Evolutionary conservation across 1,139 yeast genomes (phyloP).

Genomic region (Debaryomyces nepalensis): DNA sequence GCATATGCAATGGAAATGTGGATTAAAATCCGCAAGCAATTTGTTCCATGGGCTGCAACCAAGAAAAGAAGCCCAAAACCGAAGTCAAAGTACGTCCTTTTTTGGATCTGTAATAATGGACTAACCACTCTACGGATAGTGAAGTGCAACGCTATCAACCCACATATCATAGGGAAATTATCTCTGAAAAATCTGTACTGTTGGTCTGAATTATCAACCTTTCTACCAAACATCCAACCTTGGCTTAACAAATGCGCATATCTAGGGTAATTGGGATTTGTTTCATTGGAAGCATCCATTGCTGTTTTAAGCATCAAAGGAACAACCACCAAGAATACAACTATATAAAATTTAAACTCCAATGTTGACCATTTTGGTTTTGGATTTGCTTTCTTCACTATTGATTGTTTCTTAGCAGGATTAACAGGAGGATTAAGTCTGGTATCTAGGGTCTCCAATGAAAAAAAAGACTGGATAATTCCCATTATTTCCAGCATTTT

Average conservation of each 20-base stretch:
- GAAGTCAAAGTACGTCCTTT: slow-evolving; percentile 66
- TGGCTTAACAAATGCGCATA: slow-evolving; percentile 63
- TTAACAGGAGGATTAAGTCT: slow-evolving; percentile 64
- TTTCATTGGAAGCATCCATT: slow-evolving; percentile 75
- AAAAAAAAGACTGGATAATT: slow-evolving; percentile 52
- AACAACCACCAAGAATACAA: slow-evolving; percentile 67
- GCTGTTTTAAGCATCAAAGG: slow-evolving; percentile 86
- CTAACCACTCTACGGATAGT: slow-evolving; percentile 45
- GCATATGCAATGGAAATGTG: slow-evolving; percentile 61
- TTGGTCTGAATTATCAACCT: slow-evolving; percentile 86
- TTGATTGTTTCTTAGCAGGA: slow-evolving; percentile 43
- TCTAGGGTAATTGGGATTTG: slow-evolving; percentile 73
- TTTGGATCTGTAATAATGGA: slow-evolving; percentile 23
- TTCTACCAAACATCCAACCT: slow-evolving; percentile 81
- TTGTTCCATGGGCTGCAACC: slow-evolving; percentile 81
- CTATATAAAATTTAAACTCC: slow-evolving; percentile 72
- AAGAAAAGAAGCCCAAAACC: slow-evolving; percentile 72
- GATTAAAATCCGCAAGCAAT: slow-evolving; percentile 59
- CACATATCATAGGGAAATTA: slow-evolving; percentile 66
- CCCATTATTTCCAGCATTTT: slow-evolving; percentile 20
- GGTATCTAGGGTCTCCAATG: slow-evolving; percentile 78
- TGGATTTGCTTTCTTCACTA: slow-evolving; percentile 47
- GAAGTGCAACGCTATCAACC: slow-evolving; percentile 59
- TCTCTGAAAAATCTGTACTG: slow-evolving; percentile 90
- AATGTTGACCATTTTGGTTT: slow-evolving; percentile 72